Base-by-base conservation (phyloP, 2,329 filamentous ascomycete genomes). In the Ophiostoma ips region DNA sequence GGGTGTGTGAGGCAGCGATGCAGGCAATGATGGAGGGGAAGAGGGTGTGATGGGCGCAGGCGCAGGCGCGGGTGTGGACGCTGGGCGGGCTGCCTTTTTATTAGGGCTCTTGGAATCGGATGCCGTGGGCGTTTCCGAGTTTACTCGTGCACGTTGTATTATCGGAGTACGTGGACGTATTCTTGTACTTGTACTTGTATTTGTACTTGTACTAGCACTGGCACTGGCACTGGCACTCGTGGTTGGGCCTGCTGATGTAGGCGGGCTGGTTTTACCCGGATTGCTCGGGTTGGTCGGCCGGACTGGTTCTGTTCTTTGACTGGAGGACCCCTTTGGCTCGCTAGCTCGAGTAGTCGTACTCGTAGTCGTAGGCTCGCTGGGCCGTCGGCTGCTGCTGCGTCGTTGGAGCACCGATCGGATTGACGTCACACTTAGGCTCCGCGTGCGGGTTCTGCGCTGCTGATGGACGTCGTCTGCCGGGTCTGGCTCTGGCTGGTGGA, bases 401-500 rank as follows among this genome's bases (percentile, higher is more conserved):
- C 30, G 40, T 43, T 30, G 24, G 8, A 16, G 30, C 40, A n/a
- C 40, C 34, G 50, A 28, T 9, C 28, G 28, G 15, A 16, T 15
- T 13, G 31, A 21, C 12, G 47, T 49, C 10, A 49, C 28, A 34
- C 49, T 51, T n/a, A 49, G 48, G 31, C 50, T 52, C 31, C 48
- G 44, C 4, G 43, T 15, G 28, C 28, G 24, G 33, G 24, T 28
- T 9, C n/a, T n/a, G n/a, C 5, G 4, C 11, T 34, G 24, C 45
- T 2, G 28, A 11, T 5, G 21, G 5, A 50, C 40, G 8, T 53
- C 50, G 31, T 55, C 46, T 13, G 55, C 52, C 2, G 56, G 51
- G 4, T 37, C n/a, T 8, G 7, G 71, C 50, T 71, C 71, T 45
- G 70, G 68, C 6, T 66, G 63, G 41, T 71, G 66, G 57, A 69